Percentiles rank a stretch among this genome's conserved stretches.
phyloP scores from a whole-genome alignment of 2,329 filamentous ascomycete genomes.

The Alternaria dauci region DNA sequence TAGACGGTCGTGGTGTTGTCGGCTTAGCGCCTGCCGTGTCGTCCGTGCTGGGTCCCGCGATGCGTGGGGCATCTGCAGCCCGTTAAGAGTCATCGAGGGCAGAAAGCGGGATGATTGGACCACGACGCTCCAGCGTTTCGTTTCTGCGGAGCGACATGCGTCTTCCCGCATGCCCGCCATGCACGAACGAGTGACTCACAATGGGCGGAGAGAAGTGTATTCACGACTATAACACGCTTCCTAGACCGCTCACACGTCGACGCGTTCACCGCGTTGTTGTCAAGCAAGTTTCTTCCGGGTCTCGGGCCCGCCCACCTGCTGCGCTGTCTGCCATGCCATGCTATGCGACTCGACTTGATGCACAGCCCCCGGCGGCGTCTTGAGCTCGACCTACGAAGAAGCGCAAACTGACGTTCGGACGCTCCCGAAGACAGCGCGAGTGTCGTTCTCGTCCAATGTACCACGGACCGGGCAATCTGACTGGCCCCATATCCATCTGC shows the following conservation, averaged over 20 bases:
- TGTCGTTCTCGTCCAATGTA: slow-evolving; percentile 24
- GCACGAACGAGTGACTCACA: slow-evolving; percentile 48
- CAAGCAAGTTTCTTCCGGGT: slow-evolving; percentile 36
- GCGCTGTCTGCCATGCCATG: slow-evolving; percentile 18
- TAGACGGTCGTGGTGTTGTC: slow-evolving; percentile 41
- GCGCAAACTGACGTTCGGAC: slow-evolving; percentile 19
- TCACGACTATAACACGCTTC: slow-evolving; percentile 52
- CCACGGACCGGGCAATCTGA: slow-evolving; percentile 19
- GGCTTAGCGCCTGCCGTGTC: slow-evolving; percentile 40
- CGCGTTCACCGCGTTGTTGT: slow-evolving; percentile 47
- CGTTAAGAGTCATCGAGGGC: slow-evolving; percentile 44
- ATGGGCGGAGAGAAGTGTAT: slow-evolving; percentile 34
- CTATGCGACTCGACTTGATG: slow-evolving; percentile 9
- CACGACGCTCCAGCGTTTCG: slow-evolving; percentile 43
- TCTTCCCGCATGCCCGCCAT: slow-evolving; percentile 29
- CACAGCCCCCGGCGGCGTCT: slow-evolving; percentile 16
- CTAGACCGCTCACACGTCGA: slow-evolving; percentile 33
- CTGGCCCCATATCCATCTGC: slow-evolving; percentile 32
- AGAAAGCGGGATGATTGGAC: slow-evolving; percentile 37
- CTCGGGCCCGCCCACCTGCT: slow-evolving; percentile 39
- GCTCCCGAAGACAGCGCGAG: slow-evolving; percentile 30
- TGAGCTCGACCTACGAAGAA: background rate
- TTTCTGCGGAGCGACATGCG: slow-evolving; percentile 39
- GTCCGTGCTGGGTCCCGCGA: slow-evolving; percentile 32
- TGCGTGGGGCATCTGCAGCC: slow-evolving; percentile 30